phyloP scores from a whole-genome alignment of 768 basidiomycete genomes.

The Mycena haematopus region DNA sequence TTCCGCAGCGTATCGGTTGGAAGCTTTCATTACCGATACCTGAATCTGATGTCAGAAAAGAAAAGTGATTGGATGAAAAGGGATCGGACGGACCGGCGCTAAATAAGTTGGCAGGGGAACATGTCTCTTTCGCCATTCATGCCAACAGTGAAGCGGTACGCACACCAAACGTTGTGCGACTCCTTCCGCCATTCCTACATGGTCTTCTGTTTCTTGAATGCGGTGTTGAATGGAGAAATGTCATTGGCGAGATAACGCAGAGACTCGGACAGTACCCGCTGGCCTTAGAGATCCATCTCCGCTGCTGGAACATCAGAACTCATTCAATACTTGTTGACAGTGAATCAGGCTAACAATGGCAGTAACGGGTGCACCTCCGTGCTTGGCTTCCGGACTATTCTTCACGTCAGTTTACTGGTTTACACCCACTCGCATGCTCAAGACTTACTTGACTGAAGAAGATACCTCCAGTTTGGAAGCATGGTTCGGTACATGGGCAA shows the following conservation, averaged over 20 bases:
- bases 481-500: too few species aligned
- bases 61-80: neutral
- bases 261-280: conserved; percentile 27
- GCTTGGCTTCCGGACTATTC: conserved; percentile 25
- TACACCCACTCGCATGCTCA: too few species aligned
- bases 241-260: conserved; percentile 22
- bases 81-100: conserved; percentile 19
- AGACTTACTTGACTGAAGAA: too few species aligned
- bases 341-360: conserved; percentile 20
- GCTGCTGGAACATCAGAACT: conserved; percentile 4
- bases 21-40: conserved; percentile 32
- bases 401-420: neutral
- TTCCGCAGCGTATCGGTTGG: conserved; percentile 29
- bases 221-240: conserved; percentile 36
- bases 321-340: neutral
- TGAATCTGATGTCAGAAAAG: conserved; percentile 8
- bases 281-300: conserved; percentile 28
- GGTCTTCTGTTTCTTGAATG: conserved; percentile 31
- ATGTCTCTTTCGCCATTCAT: conserved; percentile 34
- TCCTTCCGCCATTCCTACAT: conserved; percentile 42
- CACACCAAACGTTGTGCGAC: conserved; percentile 37
- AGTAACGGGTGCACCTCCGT: conserved; percentile 24
- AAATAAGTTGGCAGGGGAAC: conserved; percentile 31
- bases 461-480: too few species aligned
- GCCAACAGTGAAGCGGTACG: conserved; percentile 37